These are phyloP conservation scores for Lanmaoa pseudosensibilis DNA, from an alignment of 768 basidiomycete genomes.

Conservation along the genomic window DNA sequence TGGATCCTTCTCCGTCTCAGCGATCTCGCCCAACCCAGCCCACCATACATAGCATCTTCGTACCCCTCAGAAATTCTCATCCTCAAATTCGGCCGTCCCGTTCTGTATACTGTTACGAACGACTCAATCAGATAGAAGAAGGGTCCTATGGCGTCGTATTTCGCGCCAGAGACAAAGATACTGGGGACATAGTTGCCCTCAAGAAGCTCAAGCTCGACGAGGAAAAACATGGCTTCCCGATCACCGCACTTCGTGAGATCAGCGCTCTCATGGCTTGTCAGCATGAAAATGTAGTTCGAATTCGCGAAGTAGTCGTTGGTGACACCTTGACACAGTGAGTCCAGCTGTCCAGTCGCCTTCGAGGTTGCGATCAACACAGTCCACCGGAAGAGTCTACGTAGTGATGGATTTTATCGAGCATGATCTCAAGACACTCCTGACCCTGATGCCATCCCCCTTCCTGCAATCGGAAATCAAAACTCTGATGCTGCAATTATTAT, in stretches of 20 bases:
- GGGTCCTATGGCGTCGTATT: slow-evolving; percentile 98
- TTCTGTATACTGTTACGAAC: slow-evolving; percentile 91
- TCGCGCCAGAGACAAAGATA: slow-evolving; percentile 91
- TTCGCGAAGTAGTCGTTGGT: slow-evolving; percentile 96
- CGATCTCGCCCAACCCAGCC: slow-evolving; percentile 16
- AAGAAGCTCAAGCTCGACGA: slow-evolving; percentile 99
- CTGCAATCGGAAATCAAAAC: slow-evolving; percentile 99
- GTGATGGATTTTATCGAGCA: slow-evolving; percentile 99
- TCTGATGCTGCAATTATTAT: slow-evolving; percentile 87
- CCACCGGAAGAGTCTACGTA: slow-evolving; percentile 80
- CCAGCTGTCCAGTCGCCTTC: slow-evolving; percentile 11
- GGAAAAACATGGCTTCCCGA: slow-evolving; percentile 98
- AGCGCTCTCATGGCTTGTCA: slow-evolving; percentile 94
- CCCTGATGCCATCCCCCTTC: slow-evolving; percentile 94
- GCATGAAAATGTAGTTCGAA: slow-evolving; percentile 96
- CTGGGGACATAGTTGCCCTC: slow-evolving; percentile 93
- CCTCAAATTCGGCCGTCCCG: slow-evolving; percentile 84
- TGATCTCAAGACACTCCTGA: slow-evolving; percentile 94
- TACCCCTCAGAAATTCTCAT: slow-evolving; percentile 73
- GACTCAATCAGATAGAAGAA: slow-evolving; percentile 97
- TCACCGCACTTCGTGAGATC: slow-evolving; percentile 92
- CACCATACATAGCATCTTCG: slow-evolving; percentile 60
- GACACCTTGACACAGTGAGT: slow-evolving; percentile 99
- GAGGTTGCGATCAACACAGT: slow-evolving; percentile 9
- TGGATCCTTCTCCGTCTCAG: slow-evolving; percentile 20